Percentiles rank a stretch among this genome's conserved stretches.
These are phyloP conservation scores for Neurospora sp. DNA, from an alignment of 495 filamentous ascomycete species.

Conservation along the genomic window DNA sequence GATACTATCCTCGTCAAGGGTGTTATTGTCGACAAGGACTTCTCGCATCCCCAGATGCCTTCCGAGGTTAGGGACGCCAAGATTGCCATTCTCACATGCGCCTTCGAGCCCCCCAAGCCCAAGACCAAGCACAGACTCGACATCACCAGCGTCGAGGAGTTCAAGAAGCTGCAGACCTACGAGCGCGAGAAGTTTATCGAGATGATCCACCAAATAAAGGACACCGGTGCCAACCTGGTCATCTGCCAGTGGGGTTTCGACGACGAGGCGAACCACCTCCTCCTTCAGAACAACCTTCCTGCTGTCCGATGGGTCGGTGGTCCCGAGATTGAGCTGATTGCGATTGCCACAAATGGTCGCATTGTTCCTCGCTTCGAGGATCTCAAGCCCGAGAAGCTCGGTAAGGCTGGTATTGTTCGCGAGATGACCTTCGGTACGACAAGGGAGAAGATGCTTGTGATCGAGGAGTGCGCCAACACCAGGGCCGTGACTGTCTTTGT, in stretches of 20 bases:
- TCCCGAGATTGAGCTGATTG: conserved; percentile 96
- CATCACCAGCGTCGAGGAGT: conserved; percentile 94
- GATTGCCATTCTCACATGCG: conserved; percentile 93
- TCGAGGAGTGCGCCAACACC: conserved; percentile 98
- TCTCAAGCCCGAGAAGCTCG: conserved; percentile 79
- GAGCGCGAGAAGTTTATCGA: conserved; percentile 92
- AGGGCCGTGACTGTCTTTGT: conserved; percentile 94
- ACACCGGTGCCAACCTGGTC: conserved; percentile 90
- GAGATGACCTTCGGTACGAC: conserved; percentile 97
- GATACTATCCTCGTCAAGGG: conserved; percentile 92
- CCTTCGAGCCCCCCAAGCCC: conserved; percentile 98
- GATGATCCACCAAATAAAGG: conserved; percentile 98
- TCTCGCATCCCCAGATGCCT: conserved; percentile 99
- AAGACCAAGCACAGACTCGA: conserved; percentile 99
- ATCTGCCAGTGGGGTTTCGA: conserved; percentile 99
- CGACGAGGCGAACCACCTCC: conserved; percentile 94
- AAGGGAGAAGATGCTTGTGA: conserved; percentile 97
- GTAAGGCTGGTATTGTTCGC: conserved; percentile 77
- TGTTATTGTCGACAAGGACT: conserved; percentile 98
- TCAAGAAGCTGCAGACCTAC: conserved; percentile 91
- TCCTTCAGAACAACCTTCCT: conserved; percentile 90
- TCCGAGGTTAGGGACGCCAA: conserved; percentile 88
- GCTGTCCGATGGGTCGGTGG: conserved; percentile 98
- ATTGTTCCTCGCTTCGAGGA: conserved; percentile 98
- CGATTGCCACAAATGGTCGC: conserved; percentile 93